phyloP scores from a whole-genome alignment of 1,139 yeast genomes.

The Yamadazyma atlantica region DNA sequence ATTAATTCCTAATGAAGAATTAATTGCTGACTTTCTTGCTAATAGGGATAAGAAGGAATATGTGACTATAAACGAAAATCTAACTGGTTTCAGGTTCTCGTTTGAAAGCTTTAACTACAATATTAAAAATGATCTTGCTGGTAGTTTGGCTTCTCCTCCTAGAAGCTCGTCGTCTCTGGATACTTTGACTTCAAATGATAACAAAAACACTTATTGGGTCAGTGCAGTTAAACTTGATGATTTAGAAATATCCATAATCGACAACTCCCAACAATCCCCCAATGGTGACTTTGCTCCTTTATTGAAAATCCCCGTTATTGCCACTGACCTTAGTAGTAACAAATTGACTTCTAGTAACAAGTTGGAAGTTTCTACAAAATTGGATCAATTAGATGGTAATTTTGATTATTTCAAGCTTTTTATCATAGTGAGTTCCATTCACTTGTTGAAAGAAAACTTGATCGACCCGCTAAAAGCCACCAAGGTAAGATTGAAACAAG shows the following conservation, averaged over 20 bases:
- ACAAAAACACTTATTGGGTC: constrained; percentile 19
- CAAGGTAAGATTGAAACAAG: constrained; percentile 22
- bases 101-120: constrained; percentile 5
- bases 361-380: constrained; percentile 26
- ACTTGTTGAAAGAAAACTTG: constrained; percentile 49
- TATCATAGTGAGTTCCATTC: constrained; percentile 52
- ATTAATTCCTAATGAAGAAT: constrained; percentile 44
- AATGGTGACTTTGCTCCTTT: constrained; percentile 5
- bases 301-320: constrained; percentile 21
- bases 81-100: constrained; percentile 25
- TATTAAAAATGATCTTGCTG: constrained; percentile 3
- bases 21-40: constrained; percentile 36
- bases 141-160: neutral
- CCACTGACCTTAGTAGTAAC: constrained; percentile 8
- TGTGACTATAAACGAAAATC: constrained; percentile 20
- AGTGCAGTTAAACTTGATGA: constrained; percentile 13
- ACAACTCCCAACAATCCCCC: constrained; percentile 20
- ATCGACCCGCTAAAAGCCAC: constrained; percentile 32
- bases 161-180: constrained; percentile 21
- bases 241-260: constrained; percentile 28
- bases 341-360: constrained; percentile 14
- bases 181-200: constrained; percentile 18
- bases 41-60: constrained; percentile 20
- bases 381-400: constrained; percentile 31
- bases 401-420: constrained; percentile 53